Conservation (phyloP, 495 filamentous ascomycete genomes). For the Neurospora tetrasperma region DNA sequence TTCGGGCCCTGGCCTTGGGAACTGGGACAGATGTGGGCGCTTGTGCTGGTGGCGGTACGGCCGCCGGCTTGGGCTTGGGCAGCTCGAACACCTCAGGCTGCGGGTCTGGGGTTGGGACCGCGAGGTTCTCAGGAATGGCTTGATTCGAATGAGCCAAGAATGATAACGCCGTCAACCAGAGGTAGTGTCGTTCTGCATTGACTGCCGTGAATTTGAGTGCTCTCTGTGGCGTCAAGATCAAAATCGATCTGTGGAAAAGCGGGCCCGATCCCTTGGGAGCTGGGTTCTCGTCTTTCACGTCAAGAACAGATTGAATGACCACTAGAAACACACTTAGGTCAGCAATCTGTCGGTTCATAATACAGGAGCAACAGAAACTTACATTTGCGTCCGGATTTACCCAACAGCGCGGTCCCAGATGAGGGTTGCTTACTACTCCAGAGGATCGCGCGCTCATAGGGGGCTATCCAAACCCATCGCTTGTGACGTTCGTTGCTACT, state of each 20-base stretch:
- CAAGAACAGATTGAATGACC: conserved; percentile 87
- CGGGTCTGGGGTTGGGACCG: conserved; percentile 44
- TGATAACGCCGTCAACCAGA: conserved; percentile 89
- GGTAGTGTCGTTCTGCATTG: conserved; percentile 75
- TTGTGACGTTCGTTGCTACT: conserved; percentile 70
- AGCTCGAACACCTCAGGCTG: conserved; percentile 37
- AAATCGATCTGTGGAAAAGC: conserved; percentile 84
- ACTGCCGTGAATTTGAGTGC: conserved; percentile 92
- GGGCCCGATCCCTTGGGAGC: conserved; percentile 57
- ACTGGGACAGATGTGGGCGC: conserved; percentile 5
- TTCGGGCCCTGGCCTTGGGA: conserved; percentile 31
- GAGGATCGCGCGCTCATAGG: conserved; percentile 89
- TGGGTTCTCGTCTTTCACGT: conserved; percentile 92
- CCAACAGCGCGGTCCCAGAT: conserved; percentile 75
- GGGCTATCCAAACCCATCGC: conserved; percentile 96
- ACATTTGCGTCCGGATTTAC: conserved; percentile 94
- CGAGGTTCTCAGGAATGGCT: conserved; percentile 57
- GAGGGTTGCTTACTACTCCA: conserved; percentile 98
- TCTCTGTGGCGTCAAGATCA: conserved; percentile 86
- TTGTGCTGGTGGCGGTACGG: background rate
- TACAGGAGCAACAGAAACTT: conserved; percentile 31
- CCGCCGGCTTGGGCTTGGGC: conserved; percentile 25
- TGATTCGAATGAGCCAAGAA: conserved; percentile 83
- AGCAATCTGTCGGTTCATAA: background rate
- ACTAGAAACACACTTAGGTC: conserved; percentile 43